phyloP scores from a whole-genome alignment of 1,284 basidiomycete genomes.

The Omphalotus olearius region DNA sequence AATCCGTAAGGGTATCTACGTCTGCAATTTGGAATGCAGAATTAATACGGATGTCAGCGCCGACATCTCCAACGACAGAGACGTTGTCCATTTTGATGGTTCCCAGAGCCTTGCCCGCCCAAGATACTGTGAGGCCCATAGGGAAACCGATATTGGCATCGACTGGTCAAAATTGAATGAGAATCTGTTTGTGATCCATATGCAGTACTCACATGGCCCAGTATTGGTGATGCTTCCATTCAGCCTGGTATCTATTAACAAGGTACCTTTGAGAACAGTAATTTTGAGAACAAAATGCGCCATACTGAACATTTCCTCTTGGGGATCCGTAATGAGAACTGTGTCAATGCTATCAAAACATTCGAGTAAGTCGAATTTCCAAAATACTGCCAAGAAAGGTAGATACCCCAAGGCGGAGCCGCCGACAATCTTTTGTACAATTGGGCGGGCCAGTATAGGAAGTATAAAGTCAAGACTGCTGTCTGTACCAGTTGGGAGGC shows the following conservation, averaged over 20 bases:
- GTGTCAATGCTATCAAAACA: constrained; percentile 41
- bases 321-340: constrained; percentile 55
- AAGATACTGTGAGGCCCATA: constrained; percentile 58
- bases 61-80: constrained; percentile 54
- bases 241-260: constrained; percentile 38
- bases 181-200: constrained; percentile 2
- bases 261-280: neutral
- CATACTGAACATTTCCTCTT: constrained; percentile 52
- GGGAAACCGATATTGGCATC: constrained; percentile 70
- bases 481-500: constrained; percentile 61
- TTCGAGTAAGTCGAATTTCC: neutral
- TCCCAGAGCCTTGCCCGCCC: constrained; percentile 59
- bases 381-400: neutral
- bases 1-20: constrained; percentile 56
- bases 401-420: constrained; percentile 52
- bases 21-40: constrained; percentile 61
- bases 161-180: constrained; percentile 35
- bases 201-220: constrained; percentile 58
- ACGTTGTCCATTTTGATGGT: constrained; percentile 62
- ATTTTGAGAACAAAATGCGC: neutral
- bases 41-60: constrained; percentile 53
- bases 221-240: constrained; percentile 69
- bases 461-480: constrained; percentile 60
- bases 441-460: constrained; percentile 70
- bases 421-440: constrained; percentile 75